Conservation (phyloP, 768 basidiomycete genomes). For the Coprinopsis strossmayeri region DNA sequence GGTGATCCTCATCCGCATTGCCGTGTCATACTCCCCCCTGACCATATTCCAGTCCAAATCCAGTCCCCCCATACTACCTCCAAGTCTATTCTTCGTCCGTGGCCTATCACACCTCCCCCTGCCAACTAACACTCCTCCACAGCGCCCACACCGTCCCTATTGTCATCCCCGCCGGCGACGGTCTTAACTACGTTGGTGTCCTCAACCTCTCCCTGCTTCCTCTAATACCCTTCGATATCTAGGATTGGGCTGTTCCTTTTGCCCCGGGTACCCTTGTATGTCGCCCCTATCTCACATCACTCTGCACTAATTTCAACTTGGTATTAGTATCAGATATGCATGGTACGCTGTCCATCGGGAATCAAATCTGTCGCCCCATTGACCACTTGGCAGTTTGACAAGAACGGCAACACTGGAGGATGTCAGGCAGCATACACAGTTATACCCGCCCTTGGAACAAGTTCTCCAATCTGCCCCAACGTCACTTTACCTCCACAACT, state of each 20-base stretch:
- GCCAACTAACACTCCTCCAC: background rate
- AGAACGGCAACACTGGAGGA: conserved; percentile 51
- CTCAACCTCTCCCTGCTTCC: background rate
- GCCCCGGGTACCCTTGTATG: conserved; percentile 48
- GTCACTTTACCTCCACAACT: conserved; percentile 40
- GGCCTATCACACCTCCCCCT: background rate
- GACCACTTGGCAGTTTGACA: conserved; percentile 38
- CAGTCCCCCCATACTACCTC: conserved; percentile 49
- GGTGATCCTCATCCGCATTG: conserved; percentile 21
- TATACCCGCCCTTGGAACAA: conserved; percentile 30
- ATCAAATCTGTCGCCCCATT: background rate
- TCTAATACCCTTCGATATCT: background rate
- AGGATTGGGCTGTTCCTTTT: conserved; percentile 59
- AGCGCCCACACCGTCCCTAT: conserved; percentile 48
- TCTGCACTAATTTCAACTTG: background rate
- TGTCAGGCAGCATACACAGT: conserved; percentile 55
- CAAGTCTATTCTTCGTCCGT: conserved; percentile 59
- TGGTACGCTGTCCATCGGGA: conserved; percentile 31
- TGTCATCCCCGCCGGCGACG: conserved; percentile 40
- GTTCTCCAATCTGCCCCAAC: conserved; percentile 41
- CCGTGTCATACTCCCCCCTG: background rate
- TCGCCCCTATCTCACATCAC: background rate
- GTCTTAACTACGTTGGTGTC: conserved; percentile 39
- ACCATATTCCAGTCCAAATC: conserved; percentile 38
- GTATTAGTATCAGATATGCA: conserved; percentile 58